These are phyloP conservation scores for Globisporangium perplexum DNA, from an alignment of 352 stramenopile species.

Conservation along the genomic window DNA sequence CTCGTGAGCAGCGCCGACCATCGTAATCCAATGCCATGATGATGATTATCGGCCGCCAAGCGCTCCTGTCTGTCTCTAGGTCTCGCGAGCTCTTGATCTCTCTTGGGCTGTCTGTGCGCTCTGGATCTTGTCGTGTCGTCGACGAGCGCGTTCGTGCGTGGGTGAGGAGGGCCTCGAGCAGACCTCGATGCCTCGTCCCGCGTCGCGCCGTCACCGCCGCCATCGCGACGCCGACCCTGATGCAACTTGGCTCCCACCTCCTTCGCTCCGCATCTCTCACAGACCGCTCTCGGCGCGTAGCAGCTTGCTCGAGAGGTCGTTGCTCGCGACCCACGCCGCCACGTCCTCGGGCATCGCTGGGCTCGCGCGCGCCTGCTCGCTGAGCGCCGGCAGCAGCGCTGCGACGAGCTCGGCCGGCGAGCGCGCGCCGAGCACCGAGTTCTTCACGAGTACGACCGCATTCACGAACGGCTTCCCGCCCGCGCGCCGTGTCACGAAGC, in stretches of 20 bases:
- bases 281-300: conserved; percentile 35
- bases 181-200: no score
- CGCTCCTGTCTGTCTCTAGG: no score
- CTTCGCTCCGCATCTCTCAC: background rate
- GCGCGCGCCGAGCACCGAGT: conserved; percentile 67
- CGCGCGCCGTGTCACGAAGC: conserved; percentile 50
- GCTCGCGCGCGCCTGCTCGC: conserved; percentile 20
- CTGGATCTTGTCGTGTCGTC: background rate
- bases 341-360: conserved; percentile 50
- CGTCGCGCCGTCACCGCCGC: no score
- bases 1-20: background rate
- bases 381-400: conserved; percentile 34
- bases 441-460: conserved; percentile 86
- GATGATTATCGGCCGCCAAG: background rate
- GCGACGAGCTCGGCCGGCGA: conserved; percentile 52
- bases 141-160: background rate
- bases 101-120: background rate
- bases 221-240: no score
- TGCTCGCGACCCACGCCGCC: conserved; percentile 64
- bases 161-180: no score
- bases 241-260: background rate
- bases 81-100: background rate
- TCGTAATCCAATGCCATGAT: background rate
- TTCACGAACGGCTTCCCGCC: conserved; percentile 56
- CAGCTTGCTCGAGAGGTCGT: conserved; percentile 65